Percentiles rank a stretch among this genome's conserved stretches.
phyloP scores from a whole-genome alignment of 1,139 yeast genomes.

The Candida smagusa region DNA sequence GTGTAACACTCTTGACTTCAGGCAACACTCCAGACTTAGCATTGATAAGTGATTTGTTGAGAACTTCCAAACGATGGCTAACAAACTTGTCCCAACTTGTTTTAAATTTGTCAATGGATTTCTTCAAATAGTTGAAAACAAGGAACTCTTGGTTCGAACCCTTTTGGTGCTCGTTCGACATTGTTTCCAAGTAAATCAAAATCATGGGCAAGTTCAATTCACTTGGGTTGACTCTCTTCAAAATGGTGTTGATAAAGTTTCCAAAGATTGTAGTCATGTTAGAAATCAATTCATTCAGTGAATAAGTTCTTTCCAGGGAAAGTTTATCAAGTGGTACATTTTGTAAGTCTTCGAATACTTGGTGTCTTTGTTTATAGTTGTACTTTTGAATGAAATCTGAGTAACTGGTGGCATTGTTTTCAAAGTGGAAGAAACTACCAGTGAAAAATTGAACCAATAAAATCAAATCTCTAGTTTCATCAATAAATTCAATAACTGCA shows the following conservation, averaged over 20 bases:
- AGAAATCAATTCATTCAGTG: slow-evolving; percentile 48
- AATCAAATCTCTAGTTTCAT: slow-evolving; percentile 34
- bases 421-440: slow-evolving; percentile 63
- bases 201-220: slow-evolving; percentile 37
- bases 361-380: slow-evolving; percentile 37
- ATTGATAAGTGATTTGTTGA: slow-evolving; percentile 48
- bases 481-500: slow-evolving; percentile 41
- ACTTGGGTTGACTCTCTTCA: slow-evolving; percentile 36
- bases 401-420: slow-evolving; percentile 45
- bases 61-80: slow-evolving; percentile 48
- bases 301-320: slow-evolving; percentile 29
- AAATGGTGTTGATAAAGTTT: slow-evolving; percentile 34
- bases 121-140: slow-evolving; percentile 46
- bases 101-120: slow-evolving; percentile 50
- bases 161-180: slow-evolving; percentile 28
- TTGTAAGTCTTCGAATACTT: slow-evolving; percentile 22
- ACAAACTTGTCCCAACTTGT: slow-evolving; percentile 60
- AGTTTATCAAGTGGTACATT: slow-evolving; percentile 16
- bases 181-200: slow-evolving; percentile 38
- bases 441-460: slow-evolving; percentile 61
- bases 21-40: slow-evolving; percentile 43
- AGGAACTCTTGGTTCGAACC: slow-evolving; percentile 65
- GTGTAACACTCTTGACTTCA: slow-evolving; percentile 32
- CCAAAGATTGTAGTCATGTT: slow-evolving; percentile 58
- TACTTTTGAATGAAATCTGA: slow-evolving; percentile 42